Evolutionary conservation across 1,139 yeast genomes (phyloP).

Genomic region (Hansenula sp.): DNA sequence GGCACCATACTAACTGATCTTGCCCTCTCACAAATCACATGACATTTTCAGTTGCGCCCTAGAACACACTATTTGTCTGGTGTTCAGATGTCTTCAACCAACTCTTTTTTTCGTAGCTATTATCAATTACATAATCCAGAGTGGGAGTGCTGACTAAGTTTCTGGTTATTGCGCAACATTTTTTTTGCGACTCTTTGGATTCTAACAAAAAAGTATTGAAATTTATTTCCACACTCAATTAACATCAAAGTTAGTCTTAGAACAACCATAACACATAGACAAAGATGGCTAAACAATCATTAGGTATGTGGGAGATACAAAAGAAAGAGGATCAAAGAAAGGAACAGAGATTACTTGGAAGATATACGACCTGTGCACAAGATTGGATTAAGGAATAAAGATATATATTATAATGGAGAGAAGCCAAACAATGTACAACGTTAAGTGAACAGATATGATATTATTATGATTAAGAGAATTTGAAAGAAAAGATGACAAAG

Average conservation of each 20-base stretch:
- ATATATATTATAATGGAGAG: background rate
- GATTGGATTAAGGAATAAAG: background rate
- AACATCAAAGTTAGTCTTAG: conserved; percentile 4
- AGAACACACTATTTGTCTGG: background rate
- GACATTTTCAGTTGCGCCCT: background rate
- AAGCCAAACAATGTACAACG: no score
- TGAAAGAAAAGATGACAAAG: no score
- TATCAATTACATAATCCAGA: background rate
- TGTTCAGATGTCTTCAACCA: background rate
- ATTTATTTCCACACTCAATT: conserved; percentile 9
- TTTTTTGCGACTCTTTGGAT: background rate
- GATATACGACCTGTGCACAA: background rate
- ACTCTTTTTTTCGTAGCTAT: background rate
- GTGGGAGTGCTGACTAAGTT: background rate
- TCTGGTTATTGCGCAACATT: conserved; percentile 6
- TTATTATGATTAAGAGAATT: no score
- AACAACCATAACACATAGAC: conserved; percentile 17
- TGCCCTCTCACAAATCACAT: background rate
- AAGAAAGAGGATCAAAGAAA: background rate
- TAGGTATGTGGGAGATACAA: conserved; percentile 31
- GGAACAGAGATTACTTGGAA: background rate
- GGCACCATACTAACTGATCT: background rate
- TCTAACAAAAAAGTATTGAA: conserved; percentile 14
- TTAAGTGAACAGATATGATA: no score
- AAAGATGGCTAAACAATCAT: conserved; percentile 44